A percentile compares a stretch with the other conserved stretches of the same genome.
Evolutionary conservation across 176 grass and related monocot genomes (phyloP).

Genomic region (Hordeum vulgare): MorexV3_pseudomolecules_assembly NC_058524.1:82393656-82394155

Average conservation of each 20-base stretch:
- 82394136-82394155: no score
- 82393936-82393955: background rate
- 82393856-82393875: background rate
- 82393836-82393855: background rate
- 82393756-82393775: background rate
- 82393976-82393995: background rate
- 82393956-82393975: background rate
- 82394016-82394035: no score
- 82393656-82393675: background rate
- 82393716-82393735: background rate
- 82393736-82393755: background rate
- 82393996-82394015: no score
- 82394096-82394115: no score
- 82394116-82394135: no score
- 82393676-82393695: no score
- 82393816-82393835: background rate
- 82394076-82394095: no score
- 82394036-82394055: no score
- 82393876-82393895: conserved; percentile 17
- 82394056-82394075: no score
- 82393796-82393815: conserved; percentile 28
- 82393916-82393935: background rate
- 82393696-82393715: no score
- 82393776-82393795: conserved; percentile 18
- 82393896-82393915: background rate